Percentiles rank a stretch among this genome's conserved stretches.
Evolutionary conservation across 192 early-diverging fungal species (phyloP).

Genomic region (Mortierella hygrophila): DNA sequence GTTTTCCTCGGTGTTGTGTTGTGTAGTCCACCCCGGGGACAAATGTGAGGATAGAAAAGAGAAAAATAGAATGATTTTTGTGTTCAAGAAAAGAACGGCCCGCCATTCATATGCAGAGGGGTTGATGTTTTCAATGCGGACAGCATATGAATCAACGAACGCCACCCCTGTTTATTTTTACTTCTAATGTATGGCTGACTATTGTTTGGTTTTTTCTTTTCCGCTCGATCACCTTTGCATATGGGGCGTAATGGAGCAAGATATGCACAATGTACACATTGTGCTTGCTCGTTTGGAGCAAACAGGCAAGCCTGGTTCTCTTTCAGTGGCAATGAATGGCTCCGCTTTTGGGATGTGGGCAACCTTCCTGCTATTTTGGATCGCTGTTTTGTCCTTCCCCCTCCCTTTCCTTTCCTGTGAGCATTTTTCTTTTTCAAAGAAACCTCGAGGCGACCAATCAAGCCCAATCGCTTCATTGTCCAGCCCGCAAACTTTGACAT

Average conservation of each 20-base stretch:
- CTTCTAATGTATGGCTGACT: too few species aligned
- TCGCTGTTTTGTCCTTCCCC: background rate
- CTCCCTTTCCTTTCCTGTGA: background rate
- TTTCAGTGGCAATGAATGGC: background rate
- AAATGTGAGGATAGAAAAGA: background rate
- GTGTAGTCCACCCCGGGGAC: background rate
- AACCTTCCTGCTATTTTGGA: slow-evolving; percentile 10
- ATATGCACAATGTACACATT: too few species aligned
- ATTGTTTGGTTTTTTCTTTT: too few species aligned
- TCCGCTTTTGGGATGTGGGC: slow-evolving; percentile 2
- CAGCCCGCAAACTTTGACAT: background rate
- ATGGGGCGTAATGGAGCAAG: too few species aligned
- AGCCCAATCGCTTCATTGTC: background rate
- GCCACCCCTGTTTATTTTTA: too few species aligned
- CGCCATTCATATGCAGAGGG: too few species aligned
- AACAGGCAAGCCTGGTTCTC: background rate
- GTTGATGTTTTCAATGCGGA: too few species aligned
- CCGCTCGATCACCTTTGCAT: too few species aligned
- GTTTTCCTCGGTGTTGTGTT: background rate
- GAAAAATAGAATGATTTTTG: background rate
- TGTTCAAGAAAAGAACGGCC: too few species aligned
- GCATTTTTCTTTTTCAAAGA: background rate
- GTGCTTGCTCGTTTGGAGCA: too few species aligned
- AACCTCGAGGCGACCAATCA: background rate
- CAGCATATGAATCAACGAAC: too few species aligned